Evolutionary conservation across 768 basidiomycete species (phyloP), one percentile per base, ranked within the genome.

Genomic region (Pleurotus djamor): DNA sequence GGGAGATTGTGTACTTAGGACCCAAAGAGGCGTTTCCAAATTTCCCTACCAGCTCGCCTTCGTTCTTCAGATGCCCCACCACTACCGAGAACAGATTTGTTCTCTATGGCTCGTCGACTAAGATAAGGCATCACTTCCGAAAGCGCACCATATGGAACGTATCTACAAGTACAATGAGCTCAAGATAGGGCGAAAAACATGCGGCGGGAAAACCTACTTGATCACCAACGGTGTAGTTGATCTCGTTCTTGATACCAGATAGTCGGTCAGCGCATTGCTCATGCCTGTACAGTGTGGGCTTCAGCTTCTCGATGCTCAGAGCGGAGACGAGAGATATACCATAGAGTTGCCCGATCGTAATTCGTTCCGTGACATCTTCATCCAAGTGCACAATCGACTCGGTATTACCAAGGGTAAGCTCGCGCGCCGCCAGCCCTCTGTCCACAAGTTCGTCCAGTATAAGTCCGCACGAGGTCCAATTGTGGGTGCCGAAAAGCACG

Each of bases 61-160:
- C 88, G 75, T 70, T 93, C 92, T 21, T 77, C 76, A 0, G 93
- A 92, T 2, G 57, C 56, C 10, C 79, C 85, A 1, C 89, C 90
- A 16, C 82, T 76, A 13, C 88, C 90, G 32, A 98, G 82, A 2
- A 97, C 80, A 0, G 88, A 88, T 72, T 94, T 96, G 77, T 98
- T 97, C 84, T 97, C 95, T 48, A 94, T 87, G 0, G 94, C 95
- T 13, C 96, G 80, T 35, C 94, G 82, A 43, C 88, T 82, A 7
- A 97, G 82, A 70, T 96, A 98, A 0, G 96, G 94, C 86, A 97
- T 88, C 8, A 94, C 90, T 65, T 92, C 89, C 0, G 78, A 73
- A 6, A 93, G 74, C 1, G 83, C 78, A 5, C 92, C 92, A 61
- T 92, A 93, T 0, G 91, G 92, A 12, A 92, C 77, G 63, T 91